These are phyloP conservation scores for Claviceps lovelessii DNA, from an alignment of 2,329 filamentous ascomycete genomes.

Conservation along the genomic window DNA sequence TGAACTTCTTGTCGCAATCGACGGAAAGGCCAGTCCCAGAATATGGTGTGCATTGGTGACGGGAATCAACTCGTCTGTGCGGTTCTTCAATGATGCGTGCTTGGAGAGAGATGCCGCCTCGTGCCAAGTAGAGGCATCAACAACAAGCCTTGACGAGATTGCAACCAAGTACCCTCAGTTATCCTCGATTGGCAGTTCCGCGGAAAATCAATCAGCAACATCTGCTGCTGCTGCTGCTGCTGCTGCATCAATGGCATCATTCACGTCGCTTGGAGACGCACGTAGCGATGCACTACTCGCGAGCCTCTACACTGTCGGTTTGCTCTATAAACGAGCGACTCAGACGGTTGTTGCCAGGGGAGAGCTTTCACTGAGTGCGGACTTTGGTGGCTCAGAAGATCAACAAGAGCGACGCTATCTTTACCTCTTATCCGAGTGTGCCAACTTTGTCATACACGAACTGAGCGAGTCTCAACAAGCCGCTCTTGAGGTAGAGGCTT, in stretches of 20 bases:
- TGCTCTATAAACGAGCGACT: constrained; percentile 28
- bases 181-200: constrained; percentile 6
- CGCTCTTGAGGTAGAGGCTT: constrained; percentile 17
- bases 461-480: constrained; percentile 23
- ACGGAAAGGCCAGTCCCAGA: constrained; percentile 16
- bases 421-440: constrained; percentile 21
- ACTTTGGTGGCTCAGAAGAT: constrained; percentile 15
- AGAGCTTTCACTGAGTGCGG: constrained; percentile 18
- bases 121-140: constrained; percentile 9
- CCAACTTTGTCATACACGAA: constrained; percentile 23
- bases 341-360: constrained; percentile 10
- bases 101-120: constrained; percentile 8
- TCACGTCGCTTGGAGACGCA: constrained; percentile 14
- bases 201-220: constrained; percentile 1
- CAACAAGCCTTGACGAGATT: constrained; percentile 6
- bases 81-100: constrained; percentile 29
- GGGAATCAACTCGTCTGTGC: constrained; percentile 20
- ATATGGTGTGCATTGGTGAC: constrained; percentile 25
- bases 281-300: constrained; percentile 24
- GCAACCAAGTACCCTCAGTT: constrained; percentile 17
- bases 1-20: constrained; percentile 23
- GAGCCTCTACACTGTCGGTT: constrained; percentile 22
- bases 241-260: constrained; percentile 1
- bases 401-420: constrained; percentile 22
- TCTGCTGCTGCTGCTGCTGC: no score